Conservation (phyloP, 129 eudicot species). For the Chrysanthemum makinoi region DNA sequence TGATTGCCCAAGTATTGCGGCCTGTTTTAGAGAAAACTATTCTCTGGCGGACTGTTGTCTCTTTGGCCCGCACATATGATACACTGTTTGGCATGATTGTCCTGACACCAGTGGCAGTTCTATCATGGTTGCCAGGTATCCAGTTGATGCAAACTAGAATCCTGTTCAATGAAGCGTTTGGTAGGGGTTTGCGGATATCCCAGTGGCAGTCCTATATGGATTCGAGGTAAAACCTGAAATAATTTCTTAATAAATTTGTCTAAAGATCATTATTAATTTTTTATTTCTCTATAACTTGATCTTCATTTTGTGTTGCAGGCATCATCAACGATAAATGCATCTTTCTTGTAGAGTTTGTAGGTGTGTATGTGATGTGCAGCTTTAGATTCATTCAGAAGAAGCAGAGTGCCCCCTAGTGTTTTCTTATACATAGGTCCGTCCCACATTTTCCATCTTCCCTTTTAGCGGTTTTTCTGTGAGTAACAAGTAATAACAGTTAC, state of each 20-base stretch:
- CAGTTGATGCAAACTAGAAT: conserved; percentile 99
- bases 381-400: conserved; percentile 17
- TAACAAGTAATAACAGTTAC: too few relatives aligned
- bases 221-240: conserved; percentile 35
- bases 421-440: conserved; percentile 17
- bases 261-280: too few relatives aligned
- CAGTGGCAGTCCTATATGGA: conserved; percentile 37
- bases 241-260: background rate
- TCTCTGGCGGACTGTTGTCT: conserved; percentile 64
- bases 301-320: conserved; percentile 14
- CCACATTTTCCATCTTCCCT: background rate
- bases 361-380: conserved; percentile 18
- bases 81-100: conserved; percentile 84
- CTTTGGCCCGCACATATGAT: conserved; percentile 83
- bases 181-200: conserved; percentile 78
- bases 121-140: conserved; percentile 92
- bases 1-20: conserved; percentile 76
- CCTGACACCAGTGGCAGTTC: conserved; percentile 71
- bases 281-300: background rate
- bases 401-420: conserved; percentile 1
- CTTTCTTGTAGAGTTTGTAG: conserved; percentile 29
- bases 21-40: conserved; percentile 58
- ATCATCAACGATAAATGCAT: background rate
- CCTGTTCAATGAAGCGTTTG: conserved; percentile 89
- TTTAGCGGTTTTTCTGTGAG: too few relatives aligned